Base-by-base conservation (phyloP, 495 filamentous ascomycete genomes). In the Echria macrotheca region DNA sequence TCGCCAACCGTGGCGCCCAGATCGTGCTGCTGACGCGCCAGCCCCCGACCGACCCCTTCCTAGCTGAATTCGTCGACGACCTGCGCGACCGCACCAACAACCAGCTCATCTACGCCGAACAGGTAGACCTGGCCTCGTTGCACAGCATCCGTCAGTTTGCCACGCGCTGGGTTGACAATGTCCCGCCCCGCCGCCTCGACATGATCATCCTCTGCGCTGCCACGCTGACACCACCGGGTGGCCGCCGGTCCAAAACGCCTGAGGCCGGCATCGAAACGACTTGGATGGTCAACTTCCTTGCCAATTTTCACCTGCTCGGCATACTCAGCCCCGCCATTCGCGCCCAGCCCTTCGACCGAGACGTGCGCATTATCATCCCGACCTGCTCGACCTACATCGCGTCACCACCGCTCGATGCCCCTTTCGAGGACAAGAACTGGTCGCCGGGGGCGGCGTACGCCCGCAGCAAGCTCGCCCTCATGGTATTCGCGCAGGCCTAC, bases 141-240 rank as follows among this genome's bases (percentile, higher is more conserved):
- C 80, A 96, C 59, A 91, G 85, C 51, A 82, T 99, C 48, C 87
- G 93, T 19, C 74, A 82, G 49, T 99, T 99, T 61, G 93, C 93
- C n/a, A 99, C 93, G 2, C 90, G 90, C 70, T 99, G 94, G 89
- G 86, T 97, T 56, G 91, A 99, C 67, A 99, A 97, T 63, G 79
- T 83, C 22, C 91, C 94, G 0, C 86, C 90, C 17, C 80, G 93
- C 29, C 80, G 93, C n/a, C 72, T 99, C 4, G 93, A 99, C 65
- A 89, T 91, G 82, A 69, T 99, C 18, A 81, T 99, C 36, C 76
- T 96, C 14, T 94, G 89, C 65, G 93, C 81, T 3, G 82, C 83
- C 28, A 83, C 83, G 1, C 66, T 86, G 32, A 91, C 86, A 0
- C 80, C 89, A 1, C 78, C 73, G 2, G 79, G 78, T 6, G 67